Conservation (phyloP, 2,329 filamentous ascomycete genomes). For the Eurotiales sp. region DNA sequence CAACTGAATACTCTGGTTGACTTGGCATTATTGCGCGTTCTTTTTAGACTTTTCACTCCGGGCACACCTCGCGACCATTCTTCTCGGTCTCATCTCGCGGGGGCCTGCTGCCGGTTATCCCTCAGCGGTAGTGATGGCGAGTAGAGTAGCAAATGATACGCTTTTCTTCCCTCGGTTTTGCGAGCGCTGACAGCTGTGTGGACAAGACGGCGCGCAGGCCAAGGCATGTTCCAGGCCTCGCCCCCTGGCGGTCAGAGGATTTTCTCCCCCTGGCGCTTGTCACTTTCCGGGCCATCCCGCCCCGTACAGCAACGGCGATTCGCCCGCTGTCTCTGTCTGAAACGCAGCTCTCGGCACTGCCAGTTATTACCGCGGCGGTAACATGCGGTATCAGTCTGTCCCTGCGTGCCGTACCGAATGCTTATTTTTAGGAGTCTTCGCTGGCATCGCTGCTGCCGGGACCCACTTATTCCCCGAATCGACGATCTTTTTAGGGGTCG, state of each 20-base stretch:
- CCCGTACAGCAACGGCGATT: not conserved
- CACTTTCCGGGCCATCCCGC: not conserved
- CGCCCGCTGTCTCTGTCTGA: not conserved
- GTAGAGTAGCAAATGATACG: too few relatives aligned
- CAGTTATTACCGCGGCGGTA: not conserved
- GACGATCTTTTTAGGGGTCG: not conserved
- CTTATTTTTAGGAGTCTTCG: not conserved
- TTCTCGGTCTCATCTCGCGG: too few relatives aligned
- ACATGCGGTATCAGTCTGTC: not conserved
- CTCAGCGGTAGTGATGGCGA: too few relatives aligned
- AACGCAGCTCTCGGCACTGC: not conserved
- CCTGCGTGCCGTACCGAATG: not conserved
- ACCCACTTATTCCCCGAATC: not conserved
- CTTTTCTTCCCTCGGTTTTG: too few relatives aligned
- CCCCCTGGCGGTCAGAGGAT: not conserved
- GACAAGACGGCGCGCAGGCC: too few relatives aligned
- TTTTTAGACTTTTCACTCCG: not conserved
- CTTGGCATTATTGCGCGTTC: not conserved
- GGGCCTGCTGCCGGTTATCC: too few relatives aligned
- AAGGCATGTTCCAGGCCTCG: not conserved
- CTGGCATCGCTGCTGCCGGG: not conserved
- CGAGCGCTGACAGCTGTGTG: too few relatives aligned
- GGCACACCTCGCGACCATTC: too few relatives aligned
- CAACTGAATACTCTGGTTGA: not conserved
- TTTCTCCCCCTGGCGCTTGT: not conserved